Evolutionary conservation across 306 rosid genomes (phyloP), one percentile per base, ranked within the genome.

Genomic region (Cucurbita pepo): DNA sequence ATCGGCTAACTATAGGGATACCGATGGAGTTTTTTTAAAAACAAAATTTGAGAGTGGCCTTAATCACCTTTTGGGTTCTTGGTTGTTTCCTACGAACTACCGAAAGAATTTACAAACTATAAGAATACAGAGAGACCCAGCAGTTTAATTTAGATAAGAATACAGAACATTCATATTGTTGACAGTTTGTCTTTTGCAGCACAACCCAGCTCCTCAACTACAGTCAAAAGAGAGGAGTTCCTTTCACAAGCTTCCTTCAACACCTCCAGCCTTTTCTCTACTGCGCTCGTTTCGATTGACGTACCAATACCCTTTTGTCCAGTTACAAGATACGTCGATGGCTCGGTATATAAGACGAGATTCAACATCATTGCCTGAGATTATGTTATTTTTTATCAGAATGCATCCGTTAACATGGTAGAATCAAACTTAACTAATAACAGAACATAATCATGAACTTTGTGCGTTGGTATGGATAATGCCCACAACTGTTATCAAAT

Each of bases 211-310:
- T 88, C 88, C 40, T 80, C 64, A 72, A 90, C 91, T 22, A 71
- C 81, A 5, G 47, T 79, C 80, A 90, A 75, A 77, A 90, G 90
- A 50, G 86, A 81, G 37, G 98, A 89, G 77, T 86, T 89, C 81
- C 83, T 88, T 77, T 89, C 92, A 76, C 96, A 90, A 56, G 91
- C 90, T 78, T 90, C 91, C 43, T 14, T 71, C 77, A 90, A 81
- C 72, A 89, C 77, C 67, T 77, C 56, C 0, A 94, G 63, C 87
- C 94, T 88, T 50, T 82, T 77, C 56, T 81, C 96, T 25, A 87
- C 57, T 77, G 54, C 65, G 78, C 77, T 79, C 77, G 47, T 72
- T 47, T 77, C 77, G 36, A 53, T 38, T 3, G 70, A 44, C 1
- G 81, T 52, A 64, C 56, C 77, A 63, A 75, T 77, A 54, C 73